These are phyloP conservation scores for Exutisphaerella laricina DNA, from an alignment of 2,329 filamentous ascomycete species.

Conservation along the genomic window DNA sequence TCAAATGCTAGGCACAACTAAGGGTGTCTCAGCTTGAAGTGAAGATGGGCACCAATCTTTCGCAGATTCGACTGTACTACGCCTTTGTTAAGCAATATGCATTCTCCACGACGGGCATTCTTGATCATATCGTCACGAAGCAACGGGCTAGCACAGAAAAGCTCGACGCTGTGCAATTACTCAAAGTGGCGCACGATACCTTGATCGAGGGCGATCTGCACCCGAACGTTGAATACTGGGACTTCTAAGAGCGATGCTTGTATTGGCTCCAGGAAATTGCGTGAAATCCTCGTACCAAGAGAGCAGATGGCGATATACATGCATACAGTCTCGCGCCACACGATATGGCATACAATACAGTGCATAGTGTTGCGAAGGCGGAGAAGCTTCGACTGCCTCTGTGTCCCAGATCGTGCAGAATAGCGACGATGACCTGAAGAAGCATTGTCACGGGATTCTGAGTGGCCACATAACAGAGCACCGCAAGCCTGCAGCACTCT, in stretches of 20 bases:
- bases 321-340: background rate
- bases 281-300: background rate
- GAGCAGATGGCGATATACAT: background rate
- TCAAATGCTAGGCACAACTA: too few species aligned
- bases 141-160: background rate
- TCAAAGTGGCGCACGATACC: background rate
- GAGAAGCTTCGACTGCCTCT: background rate
- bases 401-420: background rate
- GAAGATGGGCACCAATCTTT: background rate
- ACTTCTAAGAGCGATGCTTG: background rate
- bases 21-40: too few species aligned
- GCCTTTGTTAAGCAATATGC: background rate
- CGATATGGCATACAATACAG: background rate
- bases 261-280: background rate
- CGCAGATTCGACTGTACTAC: background rate
- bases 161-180: background rate
- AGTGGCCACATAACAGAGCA: background rate
- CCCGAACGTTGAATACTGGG: background rate
- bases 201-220: background rate
- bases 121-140: background rate
- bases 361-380: background rate
- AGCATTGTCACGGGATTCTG: background rate
- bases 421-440: background rate
- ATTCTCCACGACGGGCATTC: background rate
- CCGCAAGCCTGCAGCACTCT: background rate